phyloP scores from a whole-genome alignment of 2,329 filamentous ascomycete species.

The Xylariaceae sp. region DNA sequence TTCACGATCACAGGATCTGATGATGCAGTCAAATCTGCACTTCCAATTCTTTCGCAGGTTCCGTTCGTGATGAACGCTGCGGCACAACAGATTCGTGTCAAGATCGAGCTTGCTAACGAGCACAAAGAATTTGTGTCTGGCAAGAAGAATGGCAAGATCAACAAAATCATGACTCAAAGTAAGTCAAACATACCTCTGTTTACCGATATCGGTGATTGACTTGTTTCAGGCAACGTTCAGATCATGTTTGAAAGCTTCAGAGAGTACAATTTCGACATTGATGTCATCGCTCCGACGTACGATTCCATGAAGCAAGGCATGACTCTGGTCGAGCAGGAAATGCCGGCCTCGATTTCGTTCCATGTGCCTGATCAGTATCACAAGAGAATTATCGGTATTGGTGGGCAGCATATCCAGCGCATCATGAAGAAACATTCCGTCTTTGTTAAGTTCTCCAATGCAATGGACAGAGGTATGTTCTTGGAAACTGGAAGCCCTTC shows the following conservation, averaged over 20 bases:
- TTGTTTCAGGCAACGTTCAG: slow-evolving; percentile 72
- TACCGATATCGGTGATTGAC: slow-evolving; percentile 18
- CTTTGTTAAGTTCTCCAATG: slow-evolving; percentile 99
- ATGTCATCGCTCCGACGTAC: slow-evolving; percentile 88
- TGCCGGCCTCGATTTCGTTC: slow-evolving; percentile 98
- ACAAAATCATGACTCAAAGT: slow-evolving; percentile 99
- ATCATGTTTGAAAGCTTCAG: slow-evolving; percentile 99
- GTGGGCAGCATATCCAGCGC: slow-evolving; percentile 95
- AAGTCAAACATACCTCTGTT: slow-evolving; percentile 23
- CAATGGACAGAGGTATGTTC: slow-evolving; percentile 79
- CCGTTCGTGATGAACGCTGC: slow-evolving; percentile 69
- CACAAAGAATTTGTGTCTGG: slow-evolving; percentile 99
- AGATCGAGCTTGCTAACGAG: slow-evolving; percentile 97
- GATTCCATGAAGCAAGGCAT: slow-evolving; percentile 92
- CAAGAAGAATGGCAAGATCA: slow-evolving; percentile 99
- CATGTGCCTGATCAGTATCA: slow-evolving; percentile 99
- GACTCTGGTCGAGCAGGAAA: slow-evolving; percentile 93
- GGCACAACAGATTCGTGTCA: slow-evolving; percentile 91
- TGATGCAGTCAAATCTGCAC: slow-evolving; percentile 91
- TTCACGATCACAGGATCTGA: slow-evolving; percentile 95
- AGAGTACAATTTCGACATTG: slow-evolving; percentile 99
- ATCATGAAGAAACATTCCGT: slow-evolving; percentile 99
- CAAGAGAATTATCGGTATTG: slow-evolving; percentile 98
- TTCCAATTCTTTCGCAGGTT: slow-evolving; percentile 89
- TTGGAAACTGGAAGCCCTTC: not conserved